Base-by-base conservation (phyloP, 1,139 yeast genomes). In the Zhuliangozyma blackwelliae region DNA sequence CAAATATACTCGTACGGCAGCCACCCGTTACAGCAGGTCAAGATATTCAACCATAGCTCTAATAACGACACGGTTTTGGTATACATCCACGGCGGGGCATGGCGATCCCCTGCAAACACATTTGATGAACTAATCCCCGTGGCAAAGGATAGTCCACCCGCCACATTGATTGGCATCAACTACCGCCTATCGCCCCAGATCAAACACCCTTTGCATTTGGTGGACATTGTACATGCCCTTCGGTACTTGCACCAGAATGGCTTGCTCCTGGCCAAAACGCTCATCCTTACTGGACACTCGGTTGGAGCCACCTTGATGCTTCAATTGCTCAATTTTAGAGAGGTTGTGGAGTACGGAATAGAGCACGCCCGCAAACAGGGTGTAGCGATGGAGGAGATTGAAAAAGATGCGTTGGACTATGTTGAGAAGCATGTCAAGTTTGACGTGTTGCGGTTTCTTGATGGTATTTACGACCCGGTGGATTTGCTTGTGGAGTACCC, bases 11-110 rank as follows among this genome's bases (percentile, higher is more conserved):
- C 40, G 4, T 61, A 60, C 40, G 66, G 66, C 2, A 36, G 43
- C 5, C 53, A 58, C 39, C 47, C 46, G 3, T 44, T 61, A 22
- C 64, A 62, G 35, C 34, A 34, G 5, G 29, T 59, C 9, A 61
- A 56, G 39, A 43, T 57, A 2, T 58, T 57, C 38, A 40, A 47
- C 7, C 40, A 35, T 28, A 39, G 32, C 2, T 45, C 44, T 30
- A 33, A 33, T 9, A 49, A 50, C 32, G 38, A 25, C 5, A 39
- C 41, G 10, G 48, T 59, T 2, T 50, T 70, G 3, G 60, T 87
- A 1, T 79, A 77, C 46, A 72, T 88, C 28, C 96, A 88, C 55
- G 96, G 96, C 0, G 96, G 96, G 0, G 95, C 92, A 0, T 88
- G 96, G 96, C 64, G 86, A 46, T 95, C 85, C 51, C 78, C 80